Evolutionary conservation across 768 basidiomycete species (phyloP).

Genomic region (Dentipellis sp.): DNA sequence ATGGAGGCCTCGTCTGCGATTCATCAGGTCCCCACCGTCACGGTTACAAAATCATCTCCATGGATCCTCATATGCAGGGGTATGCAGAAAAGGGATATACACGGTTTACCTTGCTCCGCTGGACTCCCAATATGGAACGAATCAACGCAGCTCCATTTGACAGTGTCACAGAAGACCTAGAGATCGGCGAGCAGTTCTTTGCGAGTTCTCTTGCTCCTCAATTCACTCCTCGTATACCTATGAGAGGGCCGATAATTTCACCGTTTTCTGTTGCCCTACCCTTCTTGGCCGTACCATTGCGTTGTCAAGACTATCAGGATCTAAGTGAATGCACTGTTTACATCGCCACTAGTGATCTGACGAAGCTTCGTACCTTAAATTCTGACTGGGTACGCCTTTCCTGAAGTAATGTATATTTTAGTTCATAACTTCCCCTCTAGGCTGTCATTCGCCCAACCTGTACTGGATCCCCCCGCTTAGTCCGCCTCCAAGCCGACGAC

Average conservation of each 20-base stretch:
- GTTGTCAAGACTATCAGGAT: constrained; percentile 21
- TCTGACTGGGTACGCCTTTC: constrained; percentile 64
- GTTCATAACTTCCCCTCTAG: no score
- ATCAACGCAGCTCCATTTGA: no score
- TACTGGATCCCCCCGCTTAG: constrained; percentile 33
- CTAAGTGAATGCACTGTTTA: constrained; percentile 52
- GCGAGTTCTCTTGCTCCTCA: constrained; percentile 17
- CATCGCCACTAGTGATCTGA: constrained; percentile 53
- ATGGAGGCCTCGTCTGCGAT: constrained; percentile 2
- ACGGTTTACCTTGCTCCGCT: constrained; percentile 6
- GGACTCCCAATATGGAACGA: not conserved
- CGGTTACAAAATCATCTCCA: constrained; percentile 10
- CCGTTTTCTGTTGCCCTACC: constrained; percentile 6
- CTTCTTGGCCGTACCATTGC: constrained; percentile 25
- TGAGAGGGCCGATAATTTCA: not conserved
- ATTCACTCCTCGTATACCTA: not conserved
- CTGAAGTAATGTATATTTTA: no score
- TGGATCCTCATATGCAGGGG: constrained; percentile 12
- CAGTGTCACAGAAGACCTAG: not conserved
- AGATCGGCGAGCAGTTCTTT: constrained; percentile 34
- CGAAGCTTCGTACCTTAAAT: constrained; percentile 54
- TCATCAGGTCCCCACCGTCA: not conserved
- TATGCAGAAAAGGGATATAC: constrained; percentile 10
- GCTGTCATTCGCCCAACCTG: no score
- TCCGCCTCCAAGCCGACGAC: constrained; percentile 49